These are phyloP conservation scores for Allium cepa DNA, from an alignment of 106 monocot genomes.

Conservation along the genomic window DNA sequence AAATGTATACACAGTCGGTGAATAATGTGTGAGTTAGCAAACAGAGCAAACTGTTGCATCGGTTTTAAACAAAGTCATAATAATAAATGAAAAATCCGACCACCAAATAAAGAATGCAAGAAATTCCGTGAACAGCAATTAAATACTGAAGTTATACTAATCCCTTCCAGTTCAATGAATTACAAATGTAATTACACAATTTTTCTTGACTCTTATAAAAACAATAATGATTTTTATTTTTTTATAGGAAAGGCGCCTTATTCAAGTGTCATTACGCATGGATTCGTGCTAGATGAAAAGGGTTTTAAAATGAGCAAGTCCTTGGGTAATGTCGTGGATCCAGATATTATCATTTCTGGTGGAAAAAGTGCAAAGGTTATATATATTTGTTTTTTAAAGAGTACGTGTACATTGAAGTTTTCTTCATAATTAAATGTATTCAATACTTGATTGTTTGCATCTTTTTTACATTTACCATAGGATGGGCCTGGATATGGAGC, in stretches of 20 bases:
- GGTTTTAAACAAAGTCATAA: no score
- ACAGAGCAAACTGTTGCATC: no score
- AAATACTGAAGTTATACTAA: no score
- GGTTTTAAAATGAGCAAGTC: slow-evolving; percentile 99
- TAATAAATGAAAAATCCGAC: no score
- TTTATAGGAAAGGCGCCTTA: slow-evolving; percentile 86
- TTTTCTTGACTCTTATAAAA: no score
- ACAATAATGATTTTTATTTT: neutral
- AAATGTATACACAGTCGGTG: no score
- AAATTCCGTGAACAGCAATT: no score
- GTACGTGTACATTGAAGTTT: neutral
- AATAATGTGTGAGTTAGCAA: no score
- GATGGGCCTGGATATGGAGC: slow-evolving; percentile 90
- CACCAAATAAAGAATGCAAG: no score
- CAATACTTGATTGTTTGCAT: neutral
- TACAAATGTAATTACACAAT: no score
- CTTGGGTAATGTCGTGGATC: slow-evolving; percentile 96
- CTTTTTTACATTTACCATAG: slow-evolving; percentile 25
- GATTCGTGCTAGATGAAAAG: slow-evolving; percentile 98
- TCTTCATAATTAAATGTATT: neutral
- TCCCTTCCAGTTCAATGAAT: no score
- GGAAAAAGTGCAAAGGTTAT: slow-evolving; percentile 69
- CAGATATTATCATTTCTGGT: slow-evolving; percentile 71
- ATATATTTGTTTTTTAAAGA: neutral
- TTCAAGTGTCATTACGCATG: slow-evolving; percentile 89